A percentile compares a stretch with the other conserved stretches of the same genome.
Evolutionary conservation across 23 red algal species (phyloP).

Genomic region (Cyanidioschyzon merolae): DNA sequence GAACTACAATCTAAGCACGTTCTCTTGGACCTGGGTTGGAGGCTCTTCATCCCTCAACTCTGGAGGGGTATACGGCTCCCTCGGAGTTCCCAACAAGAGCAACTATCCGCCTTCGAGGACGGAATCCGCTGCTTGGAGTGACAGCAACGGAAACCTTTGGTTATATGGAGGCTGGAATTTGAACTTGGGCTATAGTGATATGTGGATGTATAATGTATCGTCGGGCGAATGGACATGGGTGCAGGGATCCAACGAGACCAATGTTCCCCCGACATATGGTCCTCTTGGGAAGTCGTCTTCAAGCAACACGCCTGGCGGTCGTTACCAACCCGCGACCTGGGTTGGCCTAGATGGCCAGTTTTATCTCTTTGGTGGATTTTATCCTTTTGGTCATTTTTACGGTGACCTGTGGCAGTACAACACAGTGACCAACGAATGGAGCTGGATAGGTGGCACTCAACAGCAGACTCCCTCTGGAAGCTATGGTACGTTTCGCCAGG

Average conservation of each 20-base stretch:
- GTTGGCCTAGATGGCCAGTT: background rate
- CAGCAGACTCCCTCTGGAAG: background rate
- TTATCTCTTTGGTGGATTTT: background rate
- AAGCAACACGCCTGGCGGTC: background rate
- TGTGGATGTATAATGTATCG: slow-evolving; percentile 2
- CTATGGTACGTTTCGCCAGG: background rate
- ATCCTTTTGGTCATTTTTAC: background rate
- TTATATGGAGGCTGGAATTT: background rate
- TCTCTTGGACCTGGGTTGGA: background rate
- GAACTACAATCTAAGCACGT: background rate
- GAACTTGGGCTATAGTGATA: background rate
- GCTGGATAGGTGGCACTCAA: background rate
- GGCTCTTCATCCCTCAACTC: background rate
- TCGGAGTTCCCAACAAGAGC: background rate
- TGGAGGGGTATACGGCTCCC: background rate
- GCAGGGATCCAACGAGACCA: background rate
- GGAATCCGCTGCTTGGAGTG: background rate
- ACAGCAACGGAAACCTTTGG: background rate
- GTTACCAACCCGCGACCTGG: background rate
- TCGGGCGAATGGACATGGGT: background rate
- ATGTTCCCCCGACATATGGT: background rate
- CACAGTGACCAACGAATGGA: background rate
- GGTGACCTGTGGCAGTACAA: background rate
- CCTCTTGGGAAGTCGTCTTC: background rate
- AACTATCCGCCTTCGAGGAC: background rate